Conservation (phyloP, 257 asterid species). For the Plectranthus barbatus region DNA sequence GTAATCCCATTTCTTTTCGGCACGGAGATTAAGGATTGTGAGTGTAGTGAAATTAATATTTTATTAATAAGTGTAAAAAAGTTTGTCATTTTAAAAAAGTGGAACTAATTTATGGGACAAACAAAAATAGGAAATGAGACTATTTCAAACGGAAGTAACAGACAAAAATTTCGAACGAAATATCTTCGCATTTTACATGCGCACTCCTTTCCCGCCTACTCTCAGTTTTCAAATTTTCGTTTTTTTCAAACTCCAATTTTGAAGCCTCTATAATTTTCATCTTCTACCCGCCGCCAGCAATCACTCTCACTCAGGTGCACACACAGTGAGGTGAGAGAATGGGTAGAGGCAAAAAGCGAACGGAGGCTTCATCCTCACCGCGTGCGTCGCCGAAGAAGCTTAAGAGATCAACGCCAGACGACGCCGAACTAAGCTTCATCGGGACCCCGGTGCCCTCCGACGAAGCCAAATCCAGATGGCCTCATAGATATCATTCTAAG, state of each 20-base stretch:
- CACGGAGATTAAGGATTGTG: no score
- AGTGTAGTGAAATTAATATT: no score
- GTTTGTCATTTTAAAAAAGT: no score
- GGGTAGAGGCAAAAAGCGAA: constrained; percentile 11
- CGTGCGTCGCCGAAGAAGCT: constrained; percentile 1
- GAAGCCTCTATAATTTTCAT: no score
- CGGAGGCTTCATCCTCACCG: constrained; percentile 2
- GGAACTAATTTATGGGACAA: no score
- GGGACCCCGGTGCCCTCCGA: constrained; percentile 7
- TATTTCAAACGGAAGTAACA: no score
- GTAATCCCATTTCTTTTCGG: no score
- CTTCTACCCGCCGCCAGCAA: not conserved
- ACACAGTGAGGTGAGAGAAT: not conserved
- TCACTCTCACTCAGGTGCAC: not conserved
- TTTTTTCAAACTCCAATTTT: not conserved
- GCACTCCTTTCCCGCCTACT: not conserved
- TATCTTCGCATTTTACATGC: not conserved
- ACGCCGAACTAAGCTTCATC: not conserved
- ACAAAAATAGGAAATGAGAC: no score
- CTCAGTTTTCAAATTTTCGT: not conserved
- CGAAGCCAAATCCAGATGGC: constrained; percentile 23
- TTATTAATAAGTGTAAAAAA: no score
- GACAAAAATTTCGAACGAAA: not conserved
- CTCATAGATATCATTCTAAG: constrained; percentile 26
- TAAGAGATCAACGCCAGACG: not conserved